Evolutionary conservation across 257 asterid genomes (phyloP), one percentile per base, ranked within the genome.

Genomic region (Lycium barbarum): DNA sequence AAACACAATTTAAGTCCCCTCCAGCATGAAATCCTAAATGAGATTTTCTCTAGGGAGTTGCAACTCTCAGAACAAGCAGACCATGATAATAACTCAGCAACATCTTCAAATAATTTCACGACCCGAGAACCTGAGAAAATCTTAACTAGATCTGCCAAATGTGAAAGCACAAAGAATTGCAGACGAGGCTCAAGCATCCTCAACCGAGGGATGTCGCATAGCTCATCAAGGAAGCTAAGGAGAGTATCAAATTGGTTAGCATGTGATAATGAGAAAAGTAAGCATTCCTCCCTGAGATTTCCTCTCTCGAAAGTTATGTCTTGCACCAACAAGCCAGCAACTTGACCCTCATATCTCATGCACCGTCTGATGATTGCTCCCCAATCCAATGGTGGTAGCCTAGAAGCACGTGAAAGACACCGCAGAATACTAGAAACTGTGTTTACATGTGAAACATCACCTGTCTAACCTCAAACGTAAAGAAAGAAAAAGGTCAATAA

Each of bases 381-480:
- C 99, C 98, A 97, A 70, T 95, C 99, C 84, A 93, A 85, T 22
- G 89, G 84, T 49, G 99, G 98, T 89, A 97, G 90, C 79, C 98
- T 90, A 86, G 98, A 91, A 86, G 98, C 95, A 84, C 49, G 91
- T 78, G 97, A 89, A 84, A 97, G 93, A 89, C 98, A 95, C 83
- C 94, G 90, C 87, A 97, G 78, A 84, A 86, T 93, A 74, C 90
- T 89, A 80, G 90, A 87, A 82, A 90, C 86, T 7, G 92, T 89
- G 87, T 87, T 84, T 35, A 85, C 90, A 85, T 86, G 91, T 73
- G 90, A 33, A 79, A 84, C 62, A 71, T 91, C 82, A 85, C 90
- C 94, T 79, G 86, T 83, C 99, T 97, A 90, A 84, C 88, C 61
- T 86, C 83, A 17, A 86, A 53, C 79, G 86, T 81, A 35, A 57